Evolutionary conservation across 139 green algal genomes (phyloP).

Genomic region (Micractinium sp.): DNA sequence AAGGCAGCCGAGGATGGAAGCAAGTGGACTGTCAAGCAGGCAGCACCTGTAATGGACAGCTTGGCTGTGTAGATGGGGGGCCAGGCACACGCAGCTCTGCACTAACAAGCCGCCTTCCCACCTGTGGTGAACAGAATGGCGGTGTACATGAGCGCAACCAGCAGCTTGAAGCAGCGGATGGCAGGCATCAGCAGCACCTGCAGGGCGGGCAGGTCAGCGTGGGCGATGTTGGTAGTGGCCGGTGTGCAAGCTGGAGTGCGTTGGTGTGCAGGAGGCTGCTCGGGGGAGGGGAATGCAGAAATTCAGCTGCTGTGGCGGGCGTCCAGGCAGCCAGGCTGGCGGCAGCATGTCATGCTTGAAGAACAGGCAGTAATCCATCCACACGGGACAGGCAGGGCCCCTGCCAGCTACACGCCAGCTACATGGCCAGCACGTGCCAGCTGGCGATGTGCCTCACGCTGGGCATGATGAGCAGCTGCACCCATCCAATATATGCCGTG

Average conservation of each 20-base stretch:
- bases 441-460: background rate
- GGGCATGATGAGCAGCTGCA: constrained; percentile 16
- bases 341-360: too few species aligned
- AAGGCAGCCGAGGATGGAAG: background rate
- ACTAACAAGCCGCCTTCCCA: background rate
- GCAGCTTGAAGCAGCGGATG: background rate
- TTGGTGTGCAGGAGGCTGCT: too few species aligned
- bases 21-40: background rate
- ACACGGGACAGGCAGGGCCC: too few species aligned
- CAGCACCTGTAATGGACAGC: background rate
- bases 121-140: background rate
- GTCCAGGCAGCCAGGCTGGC: too few species aligned
- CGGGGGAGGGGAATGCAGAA: too few species aligned
- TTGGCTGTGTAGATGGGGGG: background rate
- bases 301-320: too few species aligned
- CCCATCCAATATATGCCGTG: constrained; percentile 3
- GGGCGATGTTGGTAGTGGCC: too few species aligned
- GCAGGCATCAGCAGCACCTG: constrained; percentile 14
- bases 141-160: background rate
- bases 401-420: too few species aligned
- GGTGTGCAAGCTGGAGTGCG: too few species aligned
- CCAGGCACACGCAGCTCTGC: too few species aligned
- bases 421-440: too few species aligned
- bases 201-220: background rate
- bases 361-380: too few species aligned